Evolutionary conservation across 257 asterid species (phyloP).

Genomic region (Anisodus acutangulus): DNA sequence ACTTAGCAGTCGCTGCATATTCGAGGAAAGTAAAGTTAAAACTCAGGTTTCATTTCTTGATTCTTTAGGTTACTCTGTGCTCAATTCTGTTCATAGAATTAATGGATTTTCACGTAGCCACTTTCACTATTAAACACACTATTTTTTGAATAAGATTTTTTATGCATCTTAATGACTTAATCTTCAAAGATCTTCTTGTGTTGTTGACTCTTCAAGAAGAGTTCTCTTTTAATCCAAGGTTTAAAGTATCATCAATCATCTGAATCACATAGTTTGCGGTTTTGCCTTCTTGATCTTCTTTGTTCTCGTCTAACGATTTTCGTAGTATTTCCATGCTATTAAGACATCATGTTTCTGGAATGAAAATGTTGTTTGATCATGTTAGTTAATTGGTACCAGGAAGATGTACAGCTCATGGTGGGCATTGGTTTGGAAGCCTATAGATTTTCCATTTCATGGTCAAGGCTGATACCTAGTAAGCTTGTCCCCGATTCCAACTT

Average conservation of each 20-base stretch:
- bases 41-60: background rate
- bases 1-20: background rate
- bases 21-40: background rate
- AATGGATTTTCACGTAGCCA: background rate
- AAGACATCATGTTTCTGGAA: background rate
- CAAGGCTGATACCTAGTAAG: constrained; percentile 42
- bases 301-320: background rate
- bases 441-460: constrained; percentile 45
- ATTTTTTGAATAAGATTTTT: too few relatives aligned
- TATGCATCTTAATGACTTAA: too few relatives aligned
- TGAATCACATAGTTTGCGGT: background rate
- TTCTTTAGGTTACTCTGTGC: background rate
- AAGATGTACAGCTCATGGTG: constrained; percentile 30
- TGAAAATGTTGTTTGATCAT: background rate
- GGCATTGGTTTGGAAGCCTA: constrained; percentile 21
- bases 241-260: background rate
- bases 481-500: background rate
- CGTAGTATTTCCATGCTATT: background rate
- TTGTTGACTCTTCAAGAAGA: background rate
- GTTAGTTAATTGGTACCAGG: constrained; percentile 29
- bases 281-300: background rate
- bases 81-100: background rate
- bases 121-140: background rate
- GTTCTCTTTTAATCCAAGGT: background rate
- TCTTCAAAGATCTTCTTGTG: background rate